Conservation (phyloP, 2,329 filamentous ascomycete genomes). For the Dactylonectria estremocensis region DNA sequence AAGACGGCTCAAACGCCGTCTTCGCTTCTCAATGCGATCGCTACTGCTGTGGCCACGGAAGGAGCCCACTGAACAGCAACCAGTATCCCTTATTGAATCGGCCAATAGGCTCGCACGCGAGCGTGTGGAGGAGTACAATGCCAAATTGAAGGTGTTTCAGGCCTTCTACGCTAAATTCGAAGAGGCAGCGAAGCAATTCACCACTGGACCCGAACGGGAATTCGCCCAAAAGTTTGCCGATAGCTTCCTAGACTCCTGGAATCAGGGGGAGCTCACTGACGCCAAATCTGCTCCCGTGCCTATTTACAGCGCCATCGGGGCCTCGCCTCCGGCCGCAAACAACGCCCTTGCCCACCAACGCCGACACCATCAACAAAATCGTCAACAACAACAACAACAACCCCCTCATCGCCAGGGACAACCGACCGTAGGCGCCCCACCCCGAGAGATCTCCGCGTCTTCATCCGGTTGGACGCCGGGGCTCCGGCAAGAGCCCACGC, state of each 20-base stretch:
- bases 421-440: constrained; percentile 27
- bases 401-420: constrained; percentile 30
- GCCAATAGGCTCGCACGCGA: no score
- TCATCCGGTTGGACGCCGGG: constrained; percentile 33
- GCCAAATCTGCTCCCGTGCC: constrained; percentile 7
- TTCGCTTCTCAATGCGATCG: no score
- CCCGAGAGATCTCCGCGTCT: constrained; percentile 32
- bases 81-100: no score
- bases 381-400: constrained; percentile 16
- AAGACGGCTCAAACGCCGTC: no score
- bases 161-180: no score
- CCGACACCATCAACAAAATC: constrained; percentile 1
- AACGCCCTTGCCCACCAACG: constrained; percentile 4
- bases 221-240: not conserved
- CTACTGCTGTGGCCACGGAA: no score
- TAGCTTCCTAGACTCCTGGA: constrained; percentile 32
- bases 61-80: no score
- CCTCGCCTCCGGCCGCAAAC: constrained; percentile 3
- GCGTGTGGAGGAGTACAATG: no score
- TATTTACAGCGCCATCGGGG: constrained; percentile 1
- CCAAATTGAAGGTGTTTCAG: no score
- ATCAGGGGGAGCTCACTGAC: constrained; percentile 22
- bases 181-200: constrained; percentile 27
- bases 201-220: constrained; percentile 17
- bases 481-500: constrained; percentile 28